Base-by-base conservation (phyloP, 495 filamentous ascomycete genomes). In the Aspergillus nanangensis region DNA sequence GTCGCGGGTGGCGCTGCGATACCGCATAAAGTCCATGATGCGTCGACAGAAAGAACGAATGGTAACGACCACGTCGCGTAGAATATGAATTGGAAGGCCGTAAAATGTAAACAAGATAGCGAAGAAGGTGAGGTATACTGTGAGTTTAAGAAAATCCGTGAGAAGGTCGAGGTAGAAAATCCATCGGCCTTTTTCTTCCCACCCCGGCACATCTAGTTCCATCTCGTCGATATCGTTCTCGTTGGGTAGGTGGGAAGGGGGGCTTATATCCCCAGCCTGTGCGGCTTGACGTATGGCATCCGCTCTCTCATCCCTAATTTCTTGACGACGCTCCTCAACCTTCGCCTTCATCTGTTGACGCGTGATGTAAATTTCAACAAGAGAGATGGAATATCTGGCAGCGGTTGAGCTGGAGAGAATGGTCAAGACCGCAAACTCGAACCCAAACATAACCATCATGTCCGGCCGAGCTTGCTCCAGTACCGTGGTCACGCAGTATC, bases 381-480 rank as follows among this genome's bases (percentile, higher is more conserved):
- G 62, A n/a, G 85, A 86, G 20, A 98, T 72, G 21, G 75, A 58
- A 65, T 97, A 98, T 41, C 90, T 80, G 41, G 80, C 70, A 14
- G 78, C 69, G 7, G 89, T 96, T 20, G 91, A 92, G 17, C 81
- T 68, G 1, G 94, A 95, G 22, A 82, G 80, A 9, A 94, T 82
- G 3, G 81, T 72, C 47, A 97, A 66, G 47, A 98, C 80, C 10
- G 90, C 90, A 55, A 97, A 98, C 62, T 98, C 93, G 55, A 98
- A 97, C 14, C 90, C 83, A 58, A 98, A 98, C 90, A 97, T 97
- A 45, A 98, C 88, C 94, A 98, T 98, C 88, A 98, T 96, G 43
- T 93, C 90, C 0, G 93, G 90, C 15, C 87, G 81, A 0, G 93
- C 87, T 49, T 90, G 81, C 35, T 85, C 78, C 15, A 96, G 80